These are phyloP conservation scores for Lyophyllum semitale DNA, from an alignment of 768 basidiomycete genomes.

Conservation along the genomic window DNA sequence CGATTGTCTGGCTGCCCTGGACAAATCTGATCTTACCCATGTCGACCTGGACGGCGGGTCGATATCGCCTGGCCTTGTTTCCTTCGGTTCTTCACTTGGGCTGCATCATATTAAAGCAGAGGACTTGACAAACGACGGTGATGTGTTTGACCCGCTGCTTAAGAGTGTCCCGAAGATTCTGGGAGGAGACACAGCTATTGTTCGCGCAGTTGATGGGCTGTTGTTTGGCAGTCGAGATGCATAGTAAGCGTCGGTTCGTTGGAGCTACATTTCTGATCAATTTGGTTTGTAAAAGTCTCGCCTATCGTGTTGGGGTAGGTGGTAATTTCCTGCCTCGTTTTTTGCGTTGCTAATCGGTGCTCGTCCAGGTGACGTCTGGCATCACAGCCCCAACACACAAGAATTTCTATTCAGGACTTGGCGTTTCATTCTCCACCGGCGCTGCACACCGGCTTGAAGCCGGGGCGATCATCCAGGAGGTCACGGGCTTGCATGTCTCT, in stretches of 20 bases:
- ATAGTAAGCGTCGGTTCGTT: conserved; percentile 48
- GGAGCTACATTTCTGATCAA: background rate
- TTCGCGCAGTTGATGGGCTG: conserved; percentile 75
- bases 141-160: conserved; percentile 54
- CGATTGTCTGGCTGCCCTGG: conserved; percentile 21
- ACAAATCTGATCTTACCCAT: conserved; percentile 26
- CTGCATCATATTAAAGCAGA: conserved; percentile 70
- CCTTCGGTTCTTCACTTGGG: conserved; percentile 74
- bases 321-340: background rate
- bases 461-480: conserved; percentile 65
- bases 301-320: conserved; percentile 67
- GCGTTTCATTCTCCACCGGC: conserved; percentile 64
- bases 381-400: conserved; percentile 60
- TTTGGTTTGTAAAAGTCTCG: conserved; percentile 43
- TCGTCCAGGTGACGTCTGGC: conserved; percentile 51
- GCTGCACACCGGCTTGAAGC: conserved; percentile 59
- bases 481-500: conserved; percentile 66
- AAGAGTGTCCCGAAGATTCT: conserved; percentile 47
- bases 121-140: conserved; percentile 70
- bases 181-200: conserved; percentile 51
- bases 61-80: conserved; percentile 64
- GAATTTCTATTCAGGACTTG: conserved; percentile 62
- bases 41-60: conserved; percentile 76
- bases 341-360: background rate
- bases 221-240: conserved; percentile 69